Evolutionary conservation across 164 flowering plant species (phyloP), one percentile per base, ranked within the genome.

Genomic region (Kingdonia uniflora): DNA sequence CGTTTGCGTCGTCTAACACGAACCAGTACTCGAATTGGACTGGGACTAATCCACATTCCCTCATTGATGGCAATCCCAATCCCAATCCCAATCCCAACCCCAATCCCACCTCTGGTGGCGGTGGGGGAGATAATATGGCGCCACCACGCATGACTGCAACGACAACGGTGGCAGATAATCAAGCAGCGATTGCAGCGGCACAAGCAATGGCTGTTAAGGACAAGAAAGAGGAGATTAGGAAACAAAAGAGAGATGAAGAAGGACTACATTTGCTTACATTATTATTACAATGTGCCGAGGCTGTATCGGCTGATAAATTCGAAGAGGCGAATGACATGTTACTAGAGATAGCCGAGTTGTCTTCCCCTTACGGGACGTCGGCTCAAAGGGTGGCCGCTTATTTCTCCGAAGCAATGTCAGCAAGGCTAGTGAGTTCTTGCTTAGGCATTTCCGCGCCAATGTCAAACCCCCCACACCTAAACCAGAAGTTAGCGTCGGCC

Each of bases 381-480:
- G 96, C 97, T 0, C 97, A 89, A 72, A 73, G 97, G 0, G 95
- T 94, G 5, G 99, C 96, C 0, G 92, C 99, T 0, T 94, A 94
- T 67, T 94, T 94, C 81, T 89, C 97, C 0, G 97, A 89, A 54
- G 99, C 97, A 23, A 89, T 94, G 87, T 83, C 95, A 0, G 82
- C 96, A 0, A 65, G 99, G 45, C 74, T 94, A 13, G 79, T 89
- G 35, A 83, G 70, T 65, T 80, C 97, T 1, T 79, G 94, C 58
- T 54, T 89, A 15, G 88, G 91, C 2, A 73, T 87, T 8, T 80
- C 78, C 61, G 73, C 90, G 3, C 61, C 94, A 3, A 59, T 88
- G 25, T 81, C 84, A 0, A 51, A 42, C 7, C 45, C 65, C 10
- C 64, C 73, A 0, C 73, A 72, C 0, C 82, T 67, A 19, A 66